Evolutionary conservation across 306 rosid species (phyloP).

Genomic region (Vigna trinervia): DNA sequence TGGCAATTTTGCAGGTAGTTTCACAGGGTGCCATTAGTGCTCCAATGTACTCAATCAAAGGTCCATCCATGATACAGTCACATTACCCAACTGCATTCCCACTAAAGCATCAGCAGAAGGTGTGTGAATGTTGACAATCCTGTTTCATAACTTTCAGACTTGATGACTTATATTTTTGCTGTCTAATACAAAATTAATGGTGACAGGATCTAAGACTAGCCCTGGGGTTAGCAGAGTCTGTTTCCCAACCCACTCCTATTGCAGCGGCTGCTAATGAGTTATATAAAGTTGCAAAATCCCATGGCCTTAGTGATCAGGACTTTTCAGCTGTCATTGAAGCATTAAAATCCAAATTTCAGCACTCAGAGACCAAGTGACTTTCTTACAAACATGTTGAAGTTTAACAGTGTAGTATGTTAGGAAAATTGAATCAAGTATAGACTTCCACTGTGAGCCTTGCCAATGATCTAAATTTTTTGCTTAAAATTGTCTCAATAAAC

Average conservation of each 20-base stretch:
- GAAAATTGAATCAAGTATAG: conserved; percentile 12
- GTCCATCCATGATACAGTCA: conserved; percentile 92
- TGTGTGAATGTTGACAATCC: conserved; percentile 39
- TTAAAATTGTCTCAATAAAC: neutral
- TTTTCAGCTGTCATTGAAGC: conserved; percentile 97
- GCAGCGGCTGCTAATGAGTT: conserved; percentile 96
- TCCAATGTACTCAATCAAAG: conserved; percentile 89
- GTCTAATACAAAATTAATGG: conserved; percentile 18
- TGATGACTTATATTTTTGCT: neutral
- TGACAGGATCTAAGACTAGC: conserved; percentile 96
- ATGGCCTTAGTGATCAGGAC: conserved; percentile 86
- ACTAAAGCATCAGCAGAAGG: conserved; percentile 98
- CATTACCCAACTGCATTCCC: conserved; percentile 89
- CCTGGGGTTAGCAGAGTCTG: conserved; percentile 89
- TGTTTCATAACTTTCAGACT: conserved; percentile 15
- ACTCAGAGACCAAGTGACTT: conserved; percentile 43
- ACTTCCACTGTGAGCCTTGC: conserved; percentile 14
- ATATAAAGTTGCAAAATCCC: conserved; percentile 89
- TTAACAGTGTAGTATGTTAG: neutral
- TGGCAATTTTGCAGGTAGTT: conserved; percentile 68
- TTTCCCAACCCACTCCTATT: conserved; percentile 83
- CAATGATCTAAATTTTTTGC: neutral
- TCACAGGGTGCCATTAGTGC: conserved; percentile 97
- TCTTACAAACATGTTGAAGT: neutral
- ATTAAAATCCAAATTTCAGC: conserved; percentile 71